These are phyloP conservation scores for Stachybotrys elegans DNA, from an alignment of 2,329 filamentous ascomycete species.

Conservation along the genomic window DNA sequence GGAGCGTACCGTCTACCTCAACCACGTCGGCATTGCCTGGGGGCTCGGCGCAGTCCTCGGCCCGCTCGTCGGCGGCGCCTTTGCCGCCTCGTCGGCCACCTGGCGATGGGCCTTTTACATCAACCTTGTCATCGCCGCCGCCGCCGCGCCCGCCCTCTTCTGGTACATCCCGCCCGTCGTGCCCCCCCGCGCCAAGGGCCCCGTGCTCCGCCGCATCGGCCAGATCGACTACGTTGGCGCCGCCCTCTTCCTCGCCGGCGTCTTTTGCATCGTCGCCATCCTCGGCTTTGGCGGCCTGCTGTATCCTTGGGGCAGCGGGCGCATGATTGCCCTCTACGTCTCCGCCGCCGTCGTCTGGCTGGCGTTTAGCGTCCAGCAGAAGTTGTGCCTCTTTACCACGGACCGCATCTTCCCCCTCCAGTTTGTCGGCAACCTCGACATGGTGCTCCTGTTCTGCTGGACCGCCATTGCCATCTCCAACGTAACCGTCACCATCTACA, in stretches of 20 bases:
- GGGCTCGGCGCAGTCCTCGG: slow-evolving; percentile 40
- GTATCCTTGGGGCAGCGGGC: background rate
- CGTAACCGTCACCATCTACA: background rate
- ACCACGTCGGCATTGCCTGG: slow-evolving; percentile 26
- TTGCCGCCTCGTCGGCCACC: slow-evolving; percentile 29
- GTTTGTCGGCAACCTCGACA: background rate
- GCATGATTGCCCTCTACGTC: background rate
- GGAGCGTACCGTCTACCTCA: background rate
- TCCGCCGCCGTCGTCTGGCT: background rate
- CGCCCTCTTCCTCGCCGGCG: background rate
- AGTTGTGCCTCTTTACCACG: background rate
- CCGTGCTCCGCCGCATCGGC: background rate
- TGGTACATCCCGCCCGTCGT: slow-evolving; percentile 3
- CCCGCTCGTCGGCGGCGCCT: slow-evolving; percentile 39
- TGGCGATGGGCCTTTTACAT: slow-evolving; percentile 37
- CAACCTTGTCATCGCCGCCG: slow-evolving; percentile 41
- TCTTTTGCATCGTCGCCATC: background rate
- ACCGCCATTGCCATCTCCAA: background rate
- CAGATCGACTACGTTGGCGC: background rate
- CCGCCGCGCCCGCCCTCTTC: slow-evolving; percentile 21
- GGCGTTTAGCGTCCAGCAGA: background rate
- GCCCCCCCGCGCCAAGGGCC: background rate
- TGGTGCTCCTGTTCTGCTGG: background rate
- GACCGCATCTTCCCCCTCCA: background rate
- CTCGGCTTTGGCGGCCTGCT: background rate